These are phyloP conservation scores for Diaporthe nobilis DNA, from an alignment of 2,329 filamentous ascomycete species.

Conservation along the genomic window DNA sequence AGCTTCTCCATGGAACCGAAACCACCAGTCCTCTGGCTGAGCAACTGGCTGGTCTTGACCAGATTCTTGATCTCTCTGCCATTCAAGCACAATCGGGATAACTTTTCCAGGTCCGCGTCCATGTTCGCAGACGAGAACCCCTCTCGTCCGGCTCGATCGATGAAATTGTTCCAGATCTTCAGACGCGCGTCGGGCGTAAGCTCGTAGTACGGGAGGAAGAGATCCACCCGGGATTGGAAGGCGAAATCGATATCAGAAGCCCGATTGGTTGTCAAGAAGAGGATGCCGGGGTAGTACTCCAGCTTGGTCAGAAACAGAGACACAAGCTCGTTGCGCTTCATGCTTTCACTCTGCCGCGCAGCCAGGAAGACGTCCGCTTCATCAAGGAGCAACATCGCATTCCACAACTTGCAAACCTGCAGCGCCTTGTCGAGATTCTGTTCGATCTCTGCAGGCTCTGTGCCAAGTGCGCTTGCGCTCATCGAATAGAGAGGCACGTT, in stretches of 20 bases:
- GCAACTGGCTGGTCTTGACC: constrained; percentile 12
- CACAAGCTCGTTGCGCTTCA: constrained; percentile 57
- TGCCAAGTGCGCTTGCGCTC: constrained; percentile 57
- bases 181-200: constrained; percentile 48
- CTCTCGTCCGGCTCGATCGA: not conserved
- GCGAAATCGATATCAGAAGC: constrained; percentile 53
- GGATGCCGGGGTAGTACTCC: constrained; percentile 55
- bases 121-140: not conserved
- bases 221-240: constrained; percentile 54
- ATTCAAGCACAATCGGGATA: constrained; percentile 10
- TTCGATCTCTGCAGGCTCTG: constrained; percentile 52
- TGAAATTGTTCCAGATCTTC: constrained; percentile 54
- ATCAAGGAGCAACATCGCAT: constrained; percentile 59
- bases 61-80: constrained; percentile 24
- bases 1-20: constrained; percentile 20
- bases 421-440: constrained; percentile 50
- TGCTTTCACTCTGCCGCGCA: constrained; percentile 49
- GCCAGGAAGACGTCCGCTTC: constrained; percentile 60
- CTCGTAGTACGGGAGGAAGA: constrained; percentile 51
- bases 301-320: constrained; percentile 50
- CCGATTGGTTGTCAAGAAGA: constrained; percentile 56
- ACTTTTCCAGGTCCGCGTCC: not conserved
- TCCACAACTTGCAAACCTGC: constrained; percentile 56
- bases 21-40: constrained; percentile 12
- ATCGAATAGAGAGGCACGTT: constrained; percentile 56